Percentiles rank a stretch among this genome's conserved stretches.
These are phyloP conservation scores for Aspergillus novofumigatus DNA, from an alignment of 2,329 filamentous ascomycete genomes.

Conservation along the genomic window DNA sequence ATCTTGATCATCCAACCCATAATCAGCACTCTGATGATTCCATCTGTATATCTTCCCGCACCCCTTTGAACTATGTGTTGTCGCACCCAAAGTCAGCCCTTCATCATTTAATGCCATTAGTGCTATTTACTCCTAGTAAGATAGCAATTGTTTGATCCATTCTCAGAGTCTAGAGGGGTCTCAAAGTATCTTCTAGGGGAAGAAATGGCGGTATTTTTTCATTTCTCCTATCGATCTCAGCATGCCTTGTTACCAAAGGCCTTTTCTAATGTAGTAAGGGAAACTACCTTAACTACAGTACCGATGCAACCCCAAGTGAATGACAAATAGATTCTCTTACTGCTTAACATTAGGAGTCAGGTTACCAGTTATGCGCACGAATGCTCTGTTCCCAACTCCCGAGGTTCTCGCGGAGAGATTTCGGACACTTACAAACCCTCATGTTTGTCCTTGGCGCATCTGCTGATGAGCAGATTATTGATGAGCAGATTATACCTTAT, in stretches of 20 bases:
- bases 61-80: no score
- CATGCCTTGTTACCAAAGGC: not conserved
- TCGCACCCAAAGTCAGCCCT: not conserved
- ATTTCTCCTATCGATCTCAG: not conserved
- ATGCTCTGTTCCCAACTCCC: not conserved
- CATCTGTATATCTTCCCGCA: not conserved
- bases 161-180: not conserved
- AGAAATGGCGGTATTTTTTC: not conserved
- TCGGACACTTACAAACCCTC: conserved; percentile 8
- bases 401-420: conserved; percentile 10
- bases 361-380: not conserved
- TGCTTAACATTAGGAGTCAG: not conserved
- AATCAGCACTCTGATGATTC: not conserved
- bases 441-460: not conserved
- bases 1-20: not conserved
- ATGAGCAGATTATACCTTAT: not conserved
- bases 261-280: not conserved
- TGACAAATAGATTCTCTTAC: not conserved
- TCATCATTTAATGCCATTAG: not conserved
- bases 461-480: not conserved
- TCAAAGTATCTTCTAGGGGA: not conserved
- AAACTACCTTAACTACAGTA: not conserved
- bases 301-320: not conserved
- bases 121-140: not conserved
- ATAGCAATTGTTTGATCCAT: not conserved